phyloP scores from a whole-genome alignment of 2,329 filamentous ascomycete species.

The Trichoderma sp. region DNA sequence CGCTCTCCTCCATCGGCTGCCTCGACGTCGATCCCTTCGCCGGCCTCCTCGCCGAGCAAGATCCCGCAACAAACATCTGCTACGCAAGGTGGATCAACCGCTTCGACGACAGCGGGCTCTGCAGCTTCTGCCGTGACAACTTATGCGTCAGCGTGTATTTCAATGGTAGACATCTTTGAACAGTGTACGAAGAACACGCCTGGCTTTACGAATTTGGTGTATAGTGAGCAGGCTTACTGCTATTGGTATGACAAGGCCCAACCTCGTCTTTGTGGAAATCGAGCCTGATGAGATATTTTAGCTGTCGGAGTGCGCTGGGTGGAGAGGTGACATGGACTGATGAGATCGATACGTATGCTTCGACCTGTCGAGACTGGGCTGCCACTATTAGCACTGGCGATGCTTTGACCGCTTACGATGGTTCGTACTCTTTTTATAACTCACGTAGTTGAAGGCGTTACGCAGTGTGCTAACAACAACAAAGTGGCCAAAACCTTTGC shows the following conservation, averaged over 20 bases:
- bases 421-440: conserved; percentile 27
- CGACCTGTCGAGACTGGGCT: conserved; percentile 38
- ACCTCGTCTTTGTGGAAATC: neutral
- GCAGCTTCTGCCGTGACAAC: neutral
- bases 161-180: conserved; percentile 34
- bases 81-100: neutral
- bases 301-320: conserved; percentile 24
- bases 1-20: neutral
- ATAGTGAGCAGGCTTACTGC: conserved; percentile 36
- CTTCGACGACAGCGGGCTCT: neutral
- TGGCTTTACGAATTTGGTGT: conserved; percentile 33
- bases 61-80: neutral
- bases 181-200: conserved; percentile 33
- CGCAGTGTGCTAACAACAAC: neutral
- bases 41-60: conserved; percentile 12
- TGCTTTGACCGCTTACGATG: conserved; percentile 30
- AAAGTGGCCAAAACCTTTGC: conserved; percentile 36
- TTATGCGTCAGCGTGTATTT: conserved; percentile 31
- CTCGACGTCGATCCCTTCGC: neutral
- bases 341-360: conserved; percentile 35
- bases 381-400: conserved; percentile 29
- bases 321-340: conserved; percentile 35
- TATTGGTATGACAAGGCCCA: conserved; percentile 35
- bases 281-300: conserved; percentile 26
- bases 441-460: neutral